Conservation (phyloP, 192 early-diverging fungal species). For the Phycomyces blakesleeanus region DNA sequence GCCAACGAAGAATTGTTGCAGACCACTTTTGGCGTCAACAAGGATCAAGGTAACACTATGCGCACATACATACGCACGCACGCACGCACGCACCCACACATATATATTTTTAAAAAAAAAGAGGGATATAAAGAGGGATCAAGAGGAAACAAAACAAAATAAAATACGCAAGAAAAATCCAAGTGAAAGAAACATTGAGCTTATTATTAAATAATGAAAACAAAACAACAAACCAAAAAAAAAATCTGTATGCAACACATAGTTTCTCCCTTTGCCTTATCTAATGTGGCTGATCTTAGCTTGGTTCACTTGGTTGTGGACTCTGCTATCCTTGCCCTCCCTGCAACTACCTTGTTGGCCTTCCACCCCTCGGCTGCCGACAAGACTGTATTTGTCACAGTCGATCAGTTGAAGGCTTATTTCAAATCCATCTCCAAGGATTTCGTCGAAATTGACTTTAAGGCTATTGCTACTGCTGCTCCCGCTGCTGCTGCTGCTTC, state of each 20-base stretch:
- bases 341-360: slow-evolving; percentile 43
- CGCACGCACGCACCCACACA: too few species aligned
- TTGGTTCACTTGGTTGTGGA: slow-evolving; percentile 74
- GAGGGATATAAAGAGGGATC: neutral
- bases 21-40: slow-evolving; percentile 44
- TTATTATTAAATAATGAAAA: too few species aligned
- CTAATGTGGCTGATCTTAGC: slow-evolving; percentile 56
- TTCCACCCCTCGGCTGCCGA: slow-evolving; percentile 65
- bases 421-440: slow-evolving; percentile 51
- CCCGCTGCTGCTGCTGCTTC: slow-evolving; percentile 36
- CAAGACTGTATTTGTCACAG: slow-evolving; percentile 57
- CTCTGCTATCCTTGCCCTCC: slow-evolving; percentile 49
- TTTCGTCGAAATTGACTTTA: slow-evolving; percentile 48
- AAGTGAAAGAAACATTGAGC: neutral
- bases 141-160: neutral
- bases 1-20: slow-evolving; percentile 65
- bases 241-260: too few species aligned
- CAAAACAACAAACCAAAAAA: neutral
- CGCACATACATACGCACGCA: too few species aligned
- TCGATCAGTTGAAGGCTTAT: slow-evolving; percentile 51
- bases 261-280: slow-evolving; percentile 77
- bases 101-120: too few species aligned
- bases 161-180: neutral
- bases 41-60: slow-evolving; percentile 60
- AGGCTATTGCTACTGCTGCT: slow-evolving; percentile 43